Evolutionary conservation across 2,329 filamentous ascomycete species (phyloP).

Genomic region (Ophidiomyces ophidiicola): DNA sequence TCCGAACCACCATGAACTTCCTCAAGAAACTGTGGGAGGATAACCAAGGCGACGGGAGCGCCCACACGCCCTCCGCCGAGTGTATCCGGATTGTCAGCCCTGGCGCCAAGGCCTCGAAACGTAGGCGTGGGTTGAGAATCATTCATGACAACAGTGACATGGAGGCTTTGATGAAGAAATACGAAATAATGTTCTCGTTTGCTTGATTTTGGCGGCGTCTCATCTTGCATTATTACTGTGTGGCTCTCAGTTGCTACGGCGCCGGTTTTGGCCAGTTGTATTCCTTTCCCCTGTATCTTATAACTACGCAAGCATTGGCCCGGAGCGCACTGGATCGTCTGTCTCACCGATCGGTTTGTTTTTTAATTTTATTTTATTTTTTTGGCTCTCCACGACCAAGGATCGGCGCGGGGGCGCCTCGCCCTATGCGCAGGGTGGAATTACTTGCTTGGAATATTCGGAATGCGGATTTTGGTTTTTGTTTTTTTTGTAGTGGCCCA

Average conservation of each 20-base stretch:
- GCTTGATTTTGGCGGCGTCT: background rate
- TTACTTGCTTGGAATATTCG: no score
- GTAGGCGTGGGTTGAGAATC: background rate
- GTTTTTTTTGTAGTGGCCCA: no score
- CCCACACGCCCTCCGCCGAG: background rate
- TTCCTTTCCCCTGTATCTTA: background rate
- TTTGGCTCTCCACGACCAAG: no score
- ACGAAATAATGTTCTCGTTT: slow-evolving; percentile 12
- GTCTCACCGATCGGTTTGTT: no score
- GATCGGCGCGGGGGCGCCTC: no score
- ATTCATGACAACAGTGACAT: slow-evolving; percentile 7
- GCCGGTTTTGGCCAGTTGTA: background rate
- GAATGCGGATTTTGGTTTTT: no score
- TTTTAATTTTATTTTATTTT: no score
- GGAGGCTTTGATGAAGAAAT: slow-evolving; percentile 12
- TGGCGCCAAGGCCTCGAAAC: background rate
- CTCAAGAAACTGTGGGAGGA: slow-evolving; percentile 10
- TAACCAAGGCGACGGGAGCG: background rate
- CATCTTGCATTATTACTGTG: background rate
- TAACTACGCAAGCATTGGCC: background rate
- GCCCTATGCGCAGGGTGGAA: no score
- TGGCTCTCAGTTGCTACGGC: background rate
- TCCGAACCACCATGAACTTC: slow-evolving; percentile 10
- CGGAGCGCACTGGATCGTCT: no score
- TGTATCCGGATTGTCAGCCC: background rate